phyloP scores from a whole-genome alignment of 495 filamentous ascomycete genomes.

The Penicillium macrosclerotiorum region DNA sequence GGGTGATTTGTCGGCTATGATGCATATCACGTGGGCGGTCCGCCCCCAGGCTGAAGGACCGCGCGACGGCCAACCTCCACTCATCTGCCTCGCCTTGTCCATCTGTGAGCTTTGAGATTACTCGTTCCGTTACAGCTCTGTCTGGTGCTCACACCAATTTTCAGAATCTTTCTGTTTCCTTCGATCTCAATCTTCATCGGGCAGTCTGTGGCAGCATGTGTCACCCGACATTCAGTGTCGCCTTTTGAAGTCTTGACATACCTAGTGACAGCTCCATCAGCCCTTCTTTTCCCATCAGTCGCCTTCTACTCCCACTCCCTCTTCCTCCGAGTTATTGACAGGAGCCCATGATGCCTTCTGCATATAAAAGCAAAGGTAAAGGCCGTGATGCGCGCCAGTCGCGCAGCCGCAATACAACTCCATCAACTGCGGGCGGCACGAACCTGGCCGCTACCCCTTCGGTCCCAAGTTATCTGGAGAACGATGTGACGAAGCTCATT shows the following conservation, averaged over 20 bases:
- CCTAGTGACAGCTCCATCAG: background rate
- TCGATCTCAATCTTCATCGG: background rate
- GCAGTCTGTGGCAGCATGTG: constrained; percentile 11
- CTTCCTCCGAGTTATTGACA: background rate
- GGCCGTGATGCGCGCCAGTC: constrained; percentile 66
- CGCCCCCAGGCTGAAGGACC: background rate
- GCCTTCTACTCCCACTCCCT: background rate
- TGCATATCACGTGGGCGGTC: background rate
- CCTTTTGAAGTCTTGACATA: constrained; percentile 7
- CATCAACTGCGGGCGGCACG: constrained; percentile 55
- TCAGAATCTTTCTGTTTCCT: background rate
- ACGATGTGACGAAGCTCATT: constrained; percentile 62
- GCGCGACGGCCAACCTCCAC: background rate
- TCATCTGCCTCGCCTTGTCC: background rate
- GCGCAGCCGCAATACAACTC: constrained; percentile 83
- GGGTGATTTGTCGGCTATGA: too few relatives aligned
- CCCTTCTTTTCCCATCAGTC: background rate
- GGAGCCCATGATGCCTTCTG: constrained; percentile 45
- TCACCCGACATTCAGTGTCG: constrained; percentile 1
- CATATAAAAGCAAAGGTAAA: constrained; percentile 73
- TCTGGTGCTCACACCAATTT: too few relatives aligned
- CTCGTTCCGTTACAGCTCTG: background rate
- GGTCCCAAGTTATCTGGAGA: constrained; percentile 57
- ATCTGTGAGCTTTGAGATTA: background rate
- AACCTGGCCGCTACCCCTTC: constrained; percentile 48